Base-by-base conservation (phyloP, 257 asterid species). In the Solanum verrucosum region DNA sequence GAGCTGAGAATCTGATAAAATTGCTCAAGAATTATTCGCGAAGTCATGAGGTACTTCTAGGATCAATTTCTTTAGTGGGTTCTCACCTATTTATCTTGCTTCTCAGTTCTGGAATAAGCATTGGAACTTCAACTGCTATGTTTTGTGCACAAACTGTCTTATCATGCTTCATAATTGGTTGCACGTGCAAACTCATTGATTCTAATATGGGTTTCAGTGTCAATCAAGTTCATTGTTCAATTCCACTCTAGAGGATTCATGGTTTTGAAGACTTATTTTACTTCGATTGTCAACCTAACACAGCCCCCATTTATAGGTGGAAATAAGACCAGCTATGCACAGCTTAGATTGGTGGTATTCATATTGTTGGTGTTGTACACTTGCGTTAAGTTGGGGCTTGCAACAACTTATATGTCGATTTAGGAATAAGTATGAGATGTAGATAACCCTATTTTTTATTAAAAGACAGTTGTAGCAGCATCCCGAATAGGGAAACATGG, bases 1-100 rank as follows among this genome's bases (percentile, higher is more conserved):
- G 99, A 38, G 98, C 98, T 84, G 98, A 95, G 88, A 93, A 97
- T 46, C 95, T 97, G 42, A 90, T 95, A 59, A 96, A 95, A 88
- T 90, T 95, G 91, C 93, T 97, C 74, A 96, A 97, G 91, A 95
- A 95, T 89, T 94, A 95, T 91, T 92, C 97, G 18, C 91, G 98
- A 91, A 95, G 96, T 90, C 94, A 94, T 25, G 96, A 95, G 91
- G 98, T 95, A 92, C 37, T 56, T 33, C 56, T 16, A 78, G 37
- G 37, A 73, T 37, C 37, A 49, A 77, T 23, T 65, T 73, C 49
- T 86, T 29, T n/a, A 72, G 5, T 71, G 84, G 83, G 52, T 84
- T 59, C 84, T 49, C 40, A 15, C 84, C 65, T 79, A 79, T 79
- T 79, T 79, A 79, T 79, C 84, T 25, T 44, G 84, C 65, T 44